Conservation (phyloP, 306 rosid genomes). For the Fragaria vesca region DNA sequence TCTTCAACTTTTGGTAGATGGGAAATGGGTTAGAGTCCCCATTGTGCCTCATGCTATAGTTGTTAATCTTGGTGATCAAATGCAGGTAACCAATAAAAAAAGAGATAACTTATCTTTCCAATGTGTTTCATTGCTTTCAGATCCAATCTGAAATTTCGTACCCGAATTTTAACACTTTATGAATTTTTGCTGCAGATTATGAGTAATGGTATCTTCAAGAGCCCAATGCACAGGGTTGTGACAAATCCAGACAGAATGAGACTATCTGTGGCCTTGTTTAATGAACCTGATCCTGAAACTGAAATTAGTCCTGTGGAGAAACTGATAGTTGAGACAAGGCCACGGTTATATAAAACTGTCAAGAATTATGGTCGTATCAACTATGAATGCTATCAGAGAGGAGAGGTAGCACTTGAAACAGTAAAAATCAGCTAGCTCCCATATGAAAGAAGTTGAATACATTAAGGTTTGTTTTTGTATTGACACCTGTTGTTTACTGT, state of each 20-base stretch:
- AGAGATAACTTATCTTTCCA: too few relatives aligned
- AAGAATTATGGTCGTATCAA: slow-evolving; percentile 17
- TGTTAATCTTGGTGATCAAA: slow-evolving; percentile 76
- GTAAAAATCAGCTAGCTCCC: too few relatives aligned
- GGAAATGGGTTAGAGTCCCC: slow-evolving; percentile 69
- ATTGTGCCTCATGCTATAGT: slow-evolving; percentile 56
- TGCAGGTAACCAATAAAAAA: neutral
- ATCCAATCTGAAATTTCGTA: too few relatives aligned
- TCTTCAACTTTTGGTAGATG: slow-evolving; percentile 67
- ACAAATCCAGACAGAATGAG: slow-evolving; percentile 25
- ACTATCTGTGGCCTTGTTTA: slow-evolving; percentile 18
- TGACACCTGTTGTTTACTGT: too few relatives aligned
- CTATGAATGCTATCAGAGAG: slow-evolving; percentile 19
- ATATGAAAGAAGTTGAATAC: too few relatives aligned
- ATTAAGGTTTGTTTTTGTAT: too few relatives aligned
- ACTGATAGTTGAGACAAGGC: slow-evolving; percentile 11
- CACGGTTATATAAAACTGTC: slow-evolving; percentile 7
- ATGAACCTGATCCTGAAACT: slow-evolving; percentile 12
- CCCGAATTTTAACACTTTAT: too few relatives aligned
- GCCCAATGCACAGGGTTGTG: slow-evolving; percentile 21
- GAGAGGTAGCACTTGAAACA: neutral
- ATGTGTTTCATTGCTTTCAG: too few relatives aligned
- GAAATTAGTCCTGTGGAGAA: slow-evolving; percentile 16
- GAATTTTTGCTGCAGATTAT: slow-evolving; percentile 7
- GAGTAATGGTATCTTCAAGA: slow-evolving; percentile 22